A percentile compares a stretch with the other conserved stretches of the same genome.
Conservation (phyloP, 2,329 filamentous ascomycete species). For the Coniochaeta sp. region DNA sequence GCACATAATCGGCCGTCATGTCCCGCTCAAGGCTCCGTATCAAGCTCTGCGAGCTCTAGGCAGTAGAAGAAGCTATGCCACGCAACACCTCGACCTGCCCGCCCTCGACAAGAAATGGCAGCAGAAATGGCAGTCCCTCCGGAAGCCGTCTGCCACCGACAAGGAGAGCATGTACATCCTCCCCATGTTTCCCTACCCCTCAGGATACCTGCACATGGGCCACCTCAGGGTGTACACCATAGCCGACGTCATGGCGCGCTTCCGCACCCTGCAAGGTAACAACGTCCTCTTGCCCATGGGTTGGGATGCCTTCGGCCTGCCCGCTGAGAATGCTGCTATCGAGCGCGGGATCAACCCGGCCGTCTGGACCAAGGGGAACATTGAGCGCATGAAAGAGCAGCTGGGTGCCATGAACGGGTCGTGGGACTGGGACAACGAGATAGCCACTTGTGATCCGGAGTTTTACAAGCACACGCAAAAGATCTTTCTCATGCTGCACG, state of each 20-base stretch:
- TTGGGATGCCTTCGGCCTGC: constrained; percentile 88
- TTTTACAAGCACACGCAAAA: constrained; percentile 89
- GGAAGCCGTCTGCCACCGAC: not conserved
- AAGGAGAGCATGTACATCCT: constrained; percentile 58
- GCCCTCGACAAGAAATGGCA: constrained; percentile 47
- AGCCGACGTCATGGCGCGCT: constrained; percentile 76
- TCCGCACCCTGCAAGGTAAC: constrained; percentile 64
- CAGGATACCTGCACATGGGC: constrained; percentile 77
- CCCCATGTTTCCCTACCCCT: constrained; percentile 92
- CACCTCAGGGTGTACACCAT: constrained; percentile 88
- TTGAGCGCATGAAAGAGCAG: constrained; percentile 77
- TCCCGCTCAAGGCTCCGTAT: not conserved
- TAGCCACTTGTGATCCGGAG: constrained; percentile 73
- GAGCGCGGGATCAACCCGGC: constrained; percentile 72
- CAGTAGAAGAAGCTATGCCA: constrained; percentile 24
- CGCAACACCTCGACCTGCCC: constrained; percentile 32
- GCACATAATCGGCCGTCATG: not conserved
- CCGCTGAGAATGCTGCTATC: constrained; percentile 86
- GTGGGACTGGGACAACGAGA: constrained; percentile 77
- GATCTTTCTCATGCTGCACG: constrained; percentile 71
- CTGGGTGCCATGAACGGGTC: constrained; percentile 69
- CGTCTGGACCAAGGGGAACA: constrained; percentile 74
- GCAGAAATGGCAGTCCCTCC: constrained; percentile 29
- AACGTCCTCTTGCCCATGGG: constrained; percentile 83
- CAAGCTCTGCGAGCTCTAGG: constrained; percentile 5